Evolutionary conservation across 2,329 filamentous ascomycete genomes (phyloP), one percentile per base, ranked within the genome.

Genomic region (Pseudogymnoascus destructans): DNA sequence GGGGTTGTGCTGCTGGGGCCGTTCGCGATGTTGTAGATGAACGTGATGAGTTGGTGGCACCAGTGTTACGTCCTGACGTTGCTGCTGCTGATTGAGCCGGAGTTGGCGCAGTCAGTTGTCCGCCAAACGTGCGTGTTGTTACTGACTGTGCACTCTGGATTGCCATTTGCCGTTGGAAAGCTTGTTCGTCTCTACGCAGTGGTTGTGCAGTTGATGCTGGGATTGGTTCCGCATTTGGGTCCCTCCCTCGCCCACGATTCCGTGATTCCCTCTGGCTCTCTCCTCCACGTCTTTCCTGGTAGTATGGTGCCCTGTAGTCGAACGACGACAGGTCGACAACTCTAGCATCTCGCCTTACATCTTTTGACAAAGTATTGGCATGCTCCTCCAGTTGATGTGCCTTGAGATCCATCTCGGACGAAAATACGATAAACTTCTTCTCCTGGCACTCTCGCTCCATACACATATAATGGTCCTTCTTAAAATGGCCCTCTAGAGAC

Each of bases 361-460:
- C 87, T 67, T 95, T 96, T 7, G 89, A 89, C 21, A 95, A 70
- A 0, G 85, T 81, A 64, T 84, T 82, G 0, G 85, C 89, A 68
- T 98, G 93, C 58, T 85, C 81, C 65, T 87, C 85, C 8, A 98
- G 73, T 69, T 95, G 89, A 72, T 98, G 93, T 2, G 87, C 93
- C 70, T 97, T 95, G 52, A 98, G 74, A 67, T 98, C 93, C 77
- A 98, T 84, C 67, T 96, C 89, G 0, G 90, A 91, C 58, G 89
- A 89, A 65, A 98, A 98, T 0, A 97, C 93, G 27, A 97, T 87
- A 69, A 97, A 96, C 70, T 96, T 97, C 79, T 95, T 95, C 65
- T 97, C 93, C 67, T 93, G 70, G 67, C 93, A 98, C 68, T 95
- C 91, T 58, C 80, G 78, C 66, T 98, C 90, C 5, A 81, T 71